Conservation (phyloP, 2,329 filamentous ascomycete genomes). For the Pseudopithomyces chartarum region DNA sequence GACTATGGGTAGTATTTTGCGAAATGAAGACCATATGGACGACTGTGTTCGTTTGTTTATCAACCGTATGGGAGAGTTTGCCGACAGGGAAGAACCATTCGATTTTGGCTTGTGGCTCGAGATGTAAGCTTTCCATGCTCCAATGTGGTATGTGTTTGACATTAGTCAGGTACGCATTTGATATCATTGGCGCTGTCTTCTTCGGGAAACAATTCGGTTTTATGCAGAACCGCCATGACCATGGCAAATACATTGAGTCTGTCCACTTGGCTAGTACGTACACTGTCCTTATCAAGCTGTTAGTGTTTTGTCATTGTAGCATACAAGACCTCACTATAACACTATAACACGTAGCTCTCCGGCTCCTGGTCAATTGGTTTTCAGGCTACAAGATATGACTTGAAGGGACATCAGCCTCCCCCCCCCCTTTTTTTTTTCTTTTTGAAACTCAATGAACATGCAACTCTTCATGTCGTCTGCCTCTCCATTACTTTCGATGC, state of each 20-base stretch:
- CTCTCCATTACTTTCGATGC: not conserved
- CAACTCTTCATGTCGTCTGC: no score
- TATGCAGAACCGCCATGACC: slow-evolving; percentile 20
- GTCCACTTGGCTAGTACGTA: slow-evolving; percentile 32
- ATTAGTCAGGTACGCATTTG: slow-evolving; percentile 23
- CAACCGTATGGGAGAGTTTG: slow-evolving; percentile 19
- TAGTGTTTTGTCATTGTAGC: slow-evolving; percentile 9
- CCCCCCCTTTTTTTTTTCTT: no score
- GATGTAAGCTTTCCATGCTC: slow-evolving; percentile 30
- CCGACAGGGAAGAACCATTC: slow-evolving; percentile 15
- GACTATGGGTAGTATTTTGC: slow-evolving; percentile 18
- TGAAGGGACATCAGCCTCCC: no score
- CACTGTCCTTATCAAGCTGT: not conserved
- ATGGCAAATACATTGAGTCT: slow-evolving; percentile 22
- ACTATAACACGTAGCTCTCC: no score
- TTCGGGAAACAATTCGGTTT: slow-evolving; percentile 23
- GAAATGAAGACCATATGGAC: slow-evolving; percentile 21
- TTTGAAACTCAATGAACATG: no score
- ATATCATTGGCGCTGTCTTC: slow-evolving; percentile 22
- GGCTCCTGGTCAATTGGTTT: no score
- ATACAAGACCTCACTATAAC: no score
- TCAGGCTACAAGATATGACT: no score
- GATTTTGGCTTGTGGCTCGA: slow-evolving; percentile 23
- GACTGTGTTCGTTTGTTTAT: slow-evolving; percentile 13
- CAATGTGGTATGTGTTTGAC: not conserved